Evolutionary conservation across 2,329 filamentous ascomycete genomes (phyloP).

Genomic region (Alternaria consortialis): DNA sequence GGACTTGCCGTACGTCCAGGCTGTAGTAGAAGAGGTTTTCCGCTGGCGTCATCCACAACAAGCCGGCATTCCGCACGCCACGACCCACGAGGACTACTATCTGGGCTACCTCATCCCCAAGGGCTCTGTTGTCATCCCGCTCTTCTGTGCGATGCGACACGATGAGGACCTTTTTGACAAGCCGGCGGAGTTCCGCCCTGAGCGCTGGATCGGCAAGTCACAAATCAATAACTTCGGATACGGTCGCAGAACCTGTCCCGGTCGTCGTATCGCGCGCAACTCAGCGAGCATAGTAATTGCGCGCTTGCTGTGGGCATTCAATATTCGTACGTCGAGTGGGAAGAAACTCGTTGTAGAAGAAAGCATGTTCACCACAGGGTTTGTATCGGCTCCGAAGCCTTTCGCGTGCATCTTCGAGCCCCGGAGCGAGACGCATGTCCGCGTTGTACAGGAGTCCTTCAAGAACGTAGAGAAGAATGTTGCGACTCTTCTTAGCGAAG

Average conservation of each 20-base stretch:
- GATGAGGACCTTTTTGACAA: conserved; percentile 40
- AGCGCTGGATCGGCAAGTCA: conserved; percentile 41
- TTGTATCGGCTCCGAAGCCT: conserved; percentile 32
- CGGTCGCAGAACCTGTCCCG: conserved; percentile 59
- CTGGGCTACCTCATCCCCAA: conserved; percentile 59
- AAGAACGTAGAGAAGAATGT: neutral
- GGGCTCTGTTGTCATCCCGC: conserved; percentile 46
- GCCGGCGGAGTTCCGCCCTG: conserved; percentile 47
- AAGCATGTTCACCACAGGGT: conserved; percentile 28
- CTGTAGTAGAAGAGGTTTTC: conserved; percentile 41
- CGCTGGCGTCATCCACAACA: conserved; percentile 50
- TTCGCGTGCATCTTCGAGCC: conserved; percentile 34
- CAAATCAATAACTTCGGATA: conserved; percentile 55
- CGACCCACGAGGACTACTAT: conserved; percentile 58
- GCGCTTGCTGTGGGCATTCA: conserved; percentile 59
- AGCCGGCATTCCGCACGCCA: conserved; percentile 56
- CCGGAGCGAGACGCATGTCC: conserved; percentile 26
- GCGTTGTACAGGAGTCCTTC: conserved; percentile 25
- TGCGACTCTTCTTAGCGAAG: too few relatives aligned
- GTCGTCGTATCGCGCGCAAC: conserved; percentile 42
- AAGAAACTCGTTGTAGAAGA: conserved; percentile 28
- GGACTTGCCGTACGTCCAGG: conserved; percentile 38
- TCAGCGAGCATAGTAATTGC: conserved; percentile 15
- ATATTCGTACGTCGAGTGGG: conserved; percentile 43
- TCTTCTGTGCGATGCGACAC: conserved; percentile 46